A percentile compares a stretch with the other conserved stretches of the same genome.
Evolutionary conservation across 345 rosid genomes (phyloP).

Genomic region (Corchorus olitorius): DNA sequence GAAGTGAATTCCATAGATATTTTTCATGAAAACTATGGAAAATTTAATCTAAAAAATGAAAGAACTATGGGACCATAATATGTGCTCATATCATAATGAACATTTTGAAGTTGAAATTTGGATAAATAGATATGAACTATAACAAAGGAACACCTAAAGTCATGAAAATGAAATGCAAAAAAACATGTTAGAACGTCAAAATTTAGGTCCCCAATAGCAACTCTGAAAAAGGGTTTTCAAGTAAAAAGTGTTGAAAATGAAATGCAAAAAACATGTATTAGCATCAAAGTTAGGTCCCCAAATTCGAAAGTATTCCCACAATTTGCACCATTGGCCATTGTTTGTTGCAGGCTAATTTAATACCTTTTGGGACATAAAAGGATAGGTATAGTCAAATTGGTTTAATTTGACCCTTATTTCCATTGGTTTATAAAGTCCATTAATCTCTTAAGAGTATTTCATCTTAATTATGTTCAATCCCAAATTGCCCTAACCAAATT

Average conservation of each 20-base stretch:
- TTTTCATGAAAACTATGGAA: neutral
- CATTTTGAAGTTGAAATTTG: neutral
- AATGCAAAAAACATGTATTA: constrained; percentile 14
- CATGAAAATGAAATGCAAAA: constrained; percentile 16
- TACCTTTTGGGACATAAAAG: neutral
- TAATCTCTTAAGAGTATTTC: neutral
- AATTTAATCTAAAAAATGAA: neutral
- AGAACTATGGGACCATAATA: neutral
- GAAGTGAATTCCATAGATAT: neutral
- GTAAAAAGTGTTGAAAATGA: neutral
- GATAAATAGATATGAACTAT: neutral
- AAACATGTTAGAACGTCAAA: constrained; percentile 4
- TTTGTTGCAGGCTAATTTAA: neutral
- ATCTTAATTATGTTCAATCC: neutral
- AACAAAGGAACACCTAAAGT: constrained; percentile 5
- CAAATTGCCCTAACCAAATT: neutral
- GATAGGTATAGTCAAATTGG: constrained; percentile 21
- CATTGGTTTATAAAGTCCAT: neutral
- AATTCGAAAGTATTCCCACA: neutral
- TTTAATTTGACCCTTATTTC: neutral
- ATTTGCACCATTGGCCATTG: constrained; percentile 10
- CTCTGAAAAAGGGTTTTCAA: neutral
- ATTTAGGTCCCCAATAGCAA: constrained; percentile 13
- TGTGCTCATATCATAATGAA: neutral
- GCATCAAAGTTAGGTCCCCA: constrained; percentile 22